Conservation (phyloP, 1,284 basidiomycete genomes). For the Abortiporus biennis region DNA sequence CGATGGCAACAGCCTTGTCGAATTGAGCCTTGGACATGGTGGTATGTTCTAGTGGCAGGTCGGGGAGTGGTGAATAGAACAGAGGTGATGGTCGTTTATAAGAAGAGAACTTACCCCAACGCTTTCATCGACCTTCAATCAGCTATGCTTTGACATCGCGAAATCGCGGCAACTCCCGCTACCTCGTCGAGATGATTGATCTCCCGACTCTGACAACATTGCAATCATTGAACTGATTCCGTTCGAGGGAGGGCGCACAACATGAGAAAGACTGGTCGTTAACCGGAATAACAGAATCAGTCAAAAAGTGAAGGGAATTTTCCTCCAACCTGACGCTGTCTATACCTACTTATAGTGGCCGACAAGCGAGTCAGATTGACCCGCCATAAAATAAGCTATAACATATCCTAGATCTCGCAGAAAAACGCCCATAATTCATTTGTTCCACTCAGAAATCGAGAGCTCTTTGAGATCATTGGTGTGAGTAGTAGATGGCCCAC, state of each 20-base stretch:
- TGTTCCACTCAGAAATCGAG: no score
- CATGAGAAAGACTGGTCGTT: not conserved
- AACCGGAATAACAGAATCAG: not conserved
- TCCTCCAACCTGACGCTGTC: no score
- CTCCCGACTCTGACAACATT: not conserved
- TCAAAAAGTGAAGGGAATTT: no score
- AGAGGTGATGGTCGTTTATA: constrained; percentile 6
- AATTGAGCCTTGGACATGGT: constrained; percentile 66
- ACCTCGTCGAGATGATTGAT: not conserved
- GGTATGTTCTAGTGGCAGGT: constrained; percentile 11
- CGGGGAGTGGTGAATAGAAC: constrained; percentile 4
- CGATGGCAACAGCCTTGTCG: constrained; percentile 74
- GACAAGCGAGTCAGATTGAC: no score
- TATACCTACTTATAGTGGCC: no score
- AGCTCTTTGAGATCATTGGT: no score
- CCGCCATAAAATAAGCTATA: not conserved
- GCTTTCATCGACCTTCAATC: constrained; percentile 3
- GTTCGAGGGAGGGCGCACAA: not conserved
- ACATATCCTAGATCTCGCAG: not conserved
- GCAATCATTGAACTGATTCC: no score
- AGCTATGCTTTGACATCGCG: constrained; percentile 51
- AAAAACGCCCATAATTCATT: not conserved
- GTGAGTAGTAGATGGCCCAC: no score
- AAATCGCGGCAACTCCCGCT: constrained; percentile 43
- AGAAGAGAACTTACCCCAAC: not conserved